phyloP scores from a whole-genome alignment of 2,329 filamentous ascomycete species.

The Colletotrichum sublineola region DNA sequence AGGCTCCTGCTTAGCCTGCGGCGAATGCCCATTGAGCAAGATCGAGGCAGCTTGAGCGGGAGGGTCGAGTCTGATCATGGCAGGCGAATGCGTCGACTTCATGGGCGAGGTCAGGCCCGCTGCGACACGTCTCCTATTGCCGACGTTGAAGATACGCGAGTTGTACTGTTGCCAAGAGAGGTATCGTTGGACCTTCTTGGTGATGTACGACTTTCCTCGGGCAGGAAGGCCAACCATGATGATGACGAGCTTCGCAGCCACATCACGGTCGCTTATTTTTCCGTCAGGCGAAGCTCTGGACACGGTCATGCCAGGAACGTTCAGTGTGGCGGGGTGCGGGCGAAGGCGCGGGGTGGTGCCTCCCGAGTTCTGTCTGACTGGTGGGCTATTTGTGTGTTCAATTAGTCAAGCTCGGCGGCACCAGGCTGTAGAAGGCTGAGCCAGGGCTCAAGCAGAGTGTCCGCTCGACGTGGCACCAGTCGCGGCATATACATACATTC shows the following conservation, averaged over 20 bases:
- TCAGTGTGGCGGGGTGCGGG: slow-evolving; percentile 91
- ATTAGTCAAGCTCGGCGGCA: slow-evolving; percentile 38
- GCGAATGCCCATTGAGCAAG: slow-evolving; percentile 66
- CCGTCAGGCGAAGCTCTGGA: slow-evolving; percentile 97
- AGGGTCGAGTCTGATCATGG: slow-evolving; percentile 52
- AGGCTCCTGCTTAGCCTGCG: slow-evolving; percentile 56
- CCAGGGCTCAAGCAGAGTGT: slow-evolving; percentile 23
- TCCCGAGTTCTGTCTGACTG: slow-evolving; percentile 80
- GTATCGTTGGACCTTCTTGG: slow-evolving; percentile 96
- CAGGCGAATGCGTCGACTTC: slow-evolving; percentile 54
- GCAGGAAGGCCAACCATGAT: slow-evolving; percentile 98
- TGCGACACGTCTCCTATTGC: slow-evolving; percentile 86
- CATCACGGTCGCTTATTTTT: slow-evolving; percentile 91
- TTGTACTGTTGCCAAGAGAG: slow-evolving; percentile 98
- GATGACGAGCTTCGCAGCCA: slow-evolving; percentile 96
- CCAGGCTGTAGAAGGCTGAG: slow-evolving; percentile 4
- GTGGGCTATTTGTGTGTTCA: slow-evolving; percentile 64
- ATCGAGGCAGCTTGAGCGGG: slow-evolving; percentile 70
- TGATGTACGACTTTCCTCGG: slow-evolving; percentile 97
- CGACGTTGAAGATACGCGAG: slow-evolving; percentile 96
- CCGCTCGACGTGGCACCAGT: slow-evolving; percentile 8
- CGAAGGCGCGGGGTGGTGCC: slow-evolving; percentile 82
- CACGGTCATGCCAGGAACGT: slow-evolving; percentile 95
- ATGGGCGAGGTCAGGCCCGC: slow-evolving; percentile 67
- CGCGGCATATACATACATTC: slow-evolving; percentile 63